phyloP scores from a whole-genome alignment of 2,329 filamentous ascomycete species.

The Trichoderma sp. region DNA sequence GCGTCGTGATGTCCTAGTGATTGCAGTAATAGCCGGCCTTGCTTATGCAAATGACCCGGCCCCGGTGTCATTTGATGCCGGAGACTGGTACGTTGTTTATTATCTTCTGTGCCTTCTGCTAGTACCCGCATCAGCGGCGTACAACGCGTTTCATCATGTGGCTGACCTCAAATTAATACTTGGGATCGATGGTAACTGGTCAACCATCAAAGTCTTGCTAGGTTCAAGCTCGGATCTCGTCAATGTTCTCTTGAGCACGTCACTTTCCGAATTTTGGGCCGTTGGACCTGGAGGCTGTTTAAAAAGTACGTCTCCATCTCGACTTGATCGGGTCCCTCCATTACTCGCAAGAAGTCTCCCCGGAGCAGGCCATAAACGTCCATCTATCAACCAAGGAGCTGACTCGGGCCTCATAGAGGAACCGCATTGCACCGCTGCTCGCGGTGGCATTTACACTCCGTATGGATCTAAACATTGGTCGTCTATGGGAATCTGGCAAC shows the following conservation, averaged over 20 bases:
- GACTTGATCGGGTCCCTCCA: background rate
- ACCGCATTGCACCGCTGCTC: conserved; percentile 53
- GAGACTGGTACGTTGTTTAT: conserved; percentile 28
- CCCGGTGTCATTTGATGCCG: conserved; percentile 28
- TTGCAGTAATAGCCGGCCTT: conserved; percentile 14
- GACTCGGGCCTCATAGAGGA: conserved; percentile 40
- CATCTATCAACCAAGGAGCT: conserved; percentile 20
- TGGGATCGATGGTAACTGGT: conserved; percentile 71
- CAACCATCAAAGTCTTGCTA: conserved; percentile 60
- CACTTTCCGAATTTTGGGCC: conserved; percentile 71
- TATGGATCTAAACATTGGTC: conserved; percentile 59
- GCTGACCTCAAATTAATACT: conserved; percentile 38
- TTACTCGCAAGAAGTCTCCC: background rate
- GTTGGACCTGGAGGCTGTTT: conserved; percentile 60
- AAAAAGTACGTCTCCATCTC: conserved; percentile 42
- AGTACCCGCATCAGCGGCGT: background rate
- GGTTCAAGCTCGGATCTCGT: conserved; percentile 42
- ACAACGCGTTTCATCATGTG: background rate
- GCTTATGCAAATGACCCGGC: conserved; percentile 23
- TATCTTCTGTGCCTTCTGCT: background rate
- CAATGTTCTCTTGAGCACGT: conserved; percentile 60
- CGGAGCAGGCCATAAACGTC: background rate
- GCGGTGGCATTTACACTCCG: conserved; percentile 61
- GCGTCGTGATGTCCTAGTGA: conserved; percentile 15
- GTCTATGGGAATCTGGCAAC: conserved; percentile 58